Percentiles rank a stretch among this genome's conserved stretches.
Conservation (phyloP, 2,329 filamentous ascomycete genomes). For the Diaporthe sp. region DNA sequence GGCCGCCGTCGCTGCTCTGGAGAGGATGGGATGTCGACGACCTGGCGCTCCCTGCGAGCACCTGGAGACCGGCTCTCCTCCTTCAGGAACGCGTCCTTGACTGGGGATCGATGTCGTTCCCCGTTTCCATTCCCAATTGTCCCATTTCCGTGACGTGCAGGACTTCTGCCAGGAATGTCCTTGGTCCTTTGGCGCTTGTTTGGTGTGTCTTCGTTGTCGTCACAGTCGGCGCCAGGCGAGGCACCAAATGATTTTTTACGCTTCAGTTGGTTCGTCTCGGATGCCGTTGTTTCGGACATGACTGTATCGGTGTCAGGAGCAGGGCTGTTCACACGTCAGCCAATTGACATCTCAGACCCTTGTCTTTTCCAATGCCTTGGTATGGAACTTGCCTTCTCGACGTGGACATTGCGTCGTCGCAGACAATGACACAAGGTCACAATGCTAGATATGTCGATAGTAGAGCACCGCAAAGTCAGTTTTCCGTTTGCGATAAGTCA, state of each 20-base stretch:
- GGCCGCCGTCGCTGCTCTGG: constrained; percentile 25
- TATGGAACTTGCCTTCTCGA: constrained; percentile 5
- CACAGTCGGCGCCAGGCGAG: constrained; percentile 28
- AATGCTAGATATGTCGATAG: not conserved
- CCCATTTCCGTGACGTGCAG: not conserved
- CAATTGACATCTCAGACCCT: not conserved
- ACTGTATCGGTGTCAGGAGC: not conserved
- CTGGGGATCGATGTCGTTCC: not conserved
- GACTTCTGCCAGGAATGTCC: not conserved
- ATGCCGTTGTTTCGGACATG: constrained; percentile 4
- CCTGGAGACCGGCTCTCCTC: constrained; percentile 1
- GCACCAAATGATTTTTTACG: constrained; percentile 39
- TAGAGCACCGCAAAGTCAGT: not conserved
- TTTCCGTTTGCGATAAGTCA: not conserved
- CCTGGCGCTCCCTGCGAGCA: not conserved
- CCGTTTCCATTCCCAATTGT: constrained; percentile 5
- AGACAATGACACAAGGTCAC: not conserved
- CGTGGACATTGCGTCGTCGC: constrained; percentile 16
- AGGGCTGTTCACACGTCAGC: constrained; percentile 10
- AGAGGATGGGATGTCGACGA: not conserved
- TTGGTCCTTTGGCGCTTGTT: constrained; percentile 36
- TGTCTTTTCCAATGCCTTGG: not conserved
- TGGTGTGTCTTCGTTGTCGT: constrained; percentile 29
- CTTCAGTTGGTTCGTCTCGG: constrained; percentile 37
- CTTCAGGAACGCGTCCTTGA: not conserved